phyloP scores from a whole-genome alignment of 164 flowering plant genomes.

The Berberis thunbergii region DNA sequence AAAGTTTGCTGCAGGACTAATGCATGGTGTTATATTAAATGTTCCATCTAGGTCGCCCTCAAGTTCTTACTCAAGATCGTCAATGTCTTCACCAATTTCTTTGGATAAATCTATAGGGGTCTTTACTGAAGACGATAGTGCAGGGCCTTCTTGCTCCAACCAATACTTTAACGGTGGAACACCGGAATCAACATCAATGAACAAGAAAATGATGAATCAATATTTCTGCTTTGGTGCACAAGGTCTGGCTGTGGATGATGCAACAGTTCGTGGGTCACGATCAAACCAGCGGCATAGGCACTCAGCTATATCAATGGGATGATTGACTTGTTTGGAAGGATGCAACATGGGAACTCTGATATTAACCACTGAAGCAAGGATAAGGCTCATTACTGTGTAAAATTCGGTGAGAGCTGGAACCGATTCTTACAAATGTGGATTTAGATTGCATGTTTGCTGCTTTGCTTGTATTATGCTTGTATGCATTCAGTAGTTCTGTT shows the following conservation, averaged over 20 bases:
- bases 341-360: neutral
- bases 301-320: slow-evolving; percentile 20
- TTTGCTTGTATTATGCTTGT: too few relatives aligned
- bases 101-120: slow-evolving; percentile 22
- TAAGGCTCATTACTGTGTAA: too few relatives aligned
- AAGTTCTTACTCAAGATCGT: slow-evolving; percentile 34
- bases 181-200: slow-evolving; percentile 13
- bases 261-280: slow-evolving; percentile 7
- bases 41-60: slow-evolving; percentile 24
- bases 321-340: slow-evolving; percentile 1
- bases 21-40: slow-evolving; percentile 47
- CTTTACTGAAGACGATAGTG: slow-evolving; percentile 4
- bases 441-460: too few relatives aligned
- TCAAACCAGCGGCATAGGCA: slow-evolving; percentile 15
- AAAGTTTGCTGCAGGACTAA: slow-evolving; percentile 62
- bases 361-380: too few relatives aligned
- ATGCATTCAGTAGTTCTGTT: too few relatives aligned
- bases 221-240: slow-evolving; percentile 77
- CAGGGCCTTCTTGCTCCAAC: slow-evolving; percentile 21
- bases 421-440: too few relatives aligned
- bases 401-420: too few relatives aligned
- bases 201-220: slow-evolving; percentile 57
- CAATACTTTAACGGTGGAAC: slow-evolving; percentile 5
- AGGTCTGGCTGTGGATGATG: slow-evolving; percentile 40
- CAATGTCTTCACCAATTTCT: slow-evolving; percentile 34